Evolutionary conservation across 2,329 filamentous ascomycete genomes (phyloP).

Genomic region (Beauveria rudraprayagi): DNA sequence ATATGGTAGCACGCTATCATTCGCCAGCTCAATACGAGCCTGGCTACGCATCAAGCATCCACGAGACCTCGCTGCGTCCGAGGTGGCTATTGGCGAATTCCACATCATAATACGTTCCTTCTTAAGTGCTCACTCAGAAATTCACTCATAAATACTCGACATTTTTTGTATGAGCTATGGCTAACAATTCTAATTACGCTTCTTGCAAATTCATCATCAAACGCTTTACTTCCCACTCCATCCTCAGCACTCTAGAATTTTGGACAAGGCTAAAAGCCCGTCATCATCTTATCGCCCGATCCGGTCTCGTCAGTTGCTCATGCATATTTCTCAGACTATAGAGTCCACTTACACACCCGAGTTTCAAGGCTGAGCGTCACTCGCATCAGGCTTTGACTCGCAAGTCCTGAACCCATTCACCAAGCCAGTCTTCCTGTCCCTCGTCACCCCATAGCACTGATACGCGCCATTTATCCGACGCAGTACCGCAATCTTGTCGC

Average conservation of each 20-base stretch:
- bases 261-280: neutral
- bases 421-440: slow-evolving; percentile 30
- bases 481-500: slow-evolving; percentile 29
- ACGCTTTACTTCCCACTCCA: neutral
- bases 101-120: no score
- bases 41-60: neutral
- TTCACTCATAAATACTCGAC: neutral
- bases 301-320: neutral
- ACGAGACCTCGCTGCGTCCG: neutral
- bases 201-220: neutral
- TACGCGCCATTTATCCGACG: slow-evolving; percentile 32
- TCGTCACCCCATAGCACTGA: slow-evolving; percentile 33
- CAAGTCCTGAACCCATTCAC: slow-evolving; percentile 25
- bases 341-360: neutral
- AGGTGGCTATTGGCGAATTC: neutral
- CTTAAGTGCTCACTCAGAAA: neutral
- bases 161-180: no score
- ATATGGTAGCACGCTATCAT: neutral
- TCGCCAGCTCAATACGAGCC: neutral
- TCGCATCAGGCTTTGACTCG: neutral
- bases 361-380: neutral
- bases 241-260: neutral
- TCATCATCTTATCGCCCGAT: neutral
- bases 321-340: neutral
- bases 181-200: neutral